Base-by-base conservation (phyloP, 1,139 yeast genomes). In the Saccharomyces hybrid region DNA sequence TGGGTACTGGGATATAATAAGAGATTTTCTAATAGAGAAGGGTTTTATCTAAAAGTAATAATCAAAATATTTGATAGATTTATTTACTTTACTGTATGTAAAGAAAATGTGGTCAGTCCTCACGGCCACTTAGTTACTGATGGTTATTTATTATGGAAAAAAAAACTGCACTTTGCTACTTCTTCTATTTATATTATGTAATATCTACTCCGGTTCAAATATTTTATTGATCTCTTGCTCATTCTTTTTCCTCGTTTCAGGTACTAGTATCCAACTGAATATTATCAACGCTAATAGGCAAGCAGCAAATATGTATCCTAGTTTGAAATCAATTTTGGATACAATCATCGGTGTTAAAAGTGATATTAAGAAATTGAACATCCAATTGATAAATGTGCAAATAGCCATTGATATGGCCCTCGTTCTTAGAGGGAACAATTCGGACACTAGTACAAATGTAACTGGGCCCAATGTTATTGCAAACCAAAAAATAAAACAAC, bases 381-480 rank as follows among this genome's bases (percentile, higher is more conserved):
- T 56, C 95, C 95, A 88, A 72, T 85, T 86, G 53, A 84, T 78
- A 48, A 85, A 84, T 29, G 84, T 78, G 50, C 93, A 86, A 60
- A 85, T 73, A 50, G 89, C 82, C 83, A 87, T 85, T 50, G 88
- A 88, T 69, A 83, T 82, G 28, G 88, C 79, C 72, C 87, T 82
- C 60, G 86, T 81, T 70, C 87, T 80, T 59, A 84, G 78, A 59
- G 95, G 93, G 73, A 82, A 88, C 54, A 85, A 73, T 73, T 88
- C 96, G 46, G 91, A 81, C 49, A 84, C 82, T 64, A 86, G 78
- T 55, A 85, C 85, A 74, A 79, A 88, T 46, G 85, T 83, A 61
- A 86, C 83, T 58, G 96, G 95, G 48, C 93, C 96, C 88, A 95
- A 85, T 8, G 95, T 83, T 44, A 84, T 76, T 27, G 96, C 95